Conservation (phyloP, 768 basidiomycete genomes). For the Suillus subluteus region DNA sequence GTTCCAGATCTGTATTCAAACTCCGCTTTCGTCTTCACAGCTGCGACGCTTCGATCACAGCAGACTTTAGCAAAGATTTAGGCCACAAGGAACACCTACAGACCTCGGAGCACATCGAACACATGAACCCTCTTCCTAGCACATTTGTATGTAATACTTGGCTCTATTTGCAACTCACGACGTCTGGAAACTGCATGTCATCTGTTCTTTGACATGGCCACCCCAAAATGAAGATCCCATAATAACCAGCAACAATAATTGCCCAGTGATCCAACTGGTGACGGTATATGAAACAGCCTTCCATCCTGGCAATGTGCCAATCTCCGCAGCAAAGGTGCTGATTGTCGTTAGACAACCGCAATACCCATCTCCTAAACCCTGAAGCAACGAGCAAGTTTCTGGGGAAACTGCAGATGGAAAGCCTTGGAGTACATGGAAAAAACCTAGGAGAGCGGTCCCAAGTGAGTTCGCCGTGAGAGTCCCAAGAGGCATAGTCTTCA, state of each 20-base stretch:
- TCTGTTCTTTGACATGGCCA: conserved; percentile 46
- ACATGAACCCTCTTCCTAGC: conserved; percentile 10
- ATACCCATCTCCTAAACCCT: conserved; percentile 88
- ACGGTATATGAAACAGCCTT: conserved; percentile 71
- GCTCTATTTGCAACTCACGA: conserved; percentile 9
- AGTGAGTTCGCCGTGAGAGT: conserved; percentile 76
- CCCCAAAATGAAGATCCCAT: conserved; percentile 69
- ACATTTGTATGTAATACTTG: conserved; percentile 12
- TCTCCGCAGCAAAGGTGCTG: conserved; percentile 89
- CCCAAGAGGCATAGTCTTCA: conserved; percentile 71
- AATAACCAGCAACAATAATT: conserved; percentile 71
- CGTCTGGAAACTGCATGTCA: conserved; percentile 50
- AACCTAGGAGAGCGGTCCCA: conserved; percentile 83
- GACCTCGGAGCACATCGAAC: not conserved
- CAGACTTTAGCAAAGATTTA: not conserved
- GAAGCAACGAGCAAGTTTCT: conserved; percentile 70
- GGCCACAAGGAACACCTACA: not conserved
- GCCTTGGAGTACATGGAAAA: conserved; percentile 73
- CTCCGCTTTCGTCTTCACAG: conserved; percentile 28
- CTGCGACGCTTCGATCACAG: conserved; percentile 3
- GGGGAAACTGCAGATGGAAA: conserved; percentile 41
- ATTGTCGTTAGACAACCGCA: conserved; percentile 95
- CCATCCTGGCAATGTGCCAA: conserved; percentile 56
- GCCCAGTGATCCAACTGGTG: conserved; percentile 70
- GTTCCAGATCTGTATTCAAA: conserved; percentile 30